Base-by-base conservation (phyloP, 108 stramenopile species). In the Cyclotella atomus region DNA sequence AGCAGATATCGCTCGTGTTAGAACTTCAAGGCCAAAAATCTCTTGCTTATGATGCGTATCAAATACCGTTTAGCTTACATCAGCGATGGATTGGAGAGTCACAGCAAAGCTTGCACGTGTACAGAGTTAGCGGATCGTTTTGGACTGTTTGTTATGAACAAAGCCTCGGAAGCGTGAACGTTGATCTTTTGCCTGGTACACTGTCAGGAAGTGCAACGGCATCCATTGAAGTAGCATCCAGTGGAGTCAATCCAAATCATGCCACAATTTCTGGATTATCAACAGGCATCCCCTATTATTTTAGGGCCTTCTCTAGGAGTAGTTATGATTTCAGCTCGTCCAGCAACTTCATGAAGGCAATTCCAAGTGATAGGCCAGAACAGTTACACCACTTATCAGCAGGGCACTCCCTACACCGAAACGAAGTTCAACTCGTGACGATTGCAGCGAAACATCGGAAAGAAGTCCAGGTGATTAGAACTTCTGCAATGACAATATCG, bases 401-500 rank as follows among this genome's bases (percentile, higher is more conserved):
- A 12, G 64, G 60, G 10, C 44, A 77, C 53, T 71, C 87, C 2
- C 61, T 92, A 24, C 87, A 93, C 44, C 84, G 73, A 19, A 73
- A 90, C 35, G 91, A 92, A 73, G 81, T 93, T 25, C 94, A 95
- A 78, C 52, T 56, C 10, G 47, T 95, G 43, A 77, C 71, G 7
- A 35, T 93, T 25, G 86, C 85, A 23, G 92, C 94, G 20, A 57
- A 81, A 32, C 90, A 91, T 69, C 60, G 69, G 27, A 77, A 84
- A 55, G 94, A 95, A 57, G 74, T 95, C 53, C 94, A 95, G 56
- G 46, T 64, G 46, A 76, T 95, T 55, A 70, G 75, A 29, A 89
- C 90, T n/a, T 63, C 82, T 1, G 89, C 92, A 33, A 62, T 86
- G 5, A 49, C 43, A 8, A 81, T 92, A 20, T 85, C 76, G 16